Evolutionary conservation across 2,329 filamentous ascomycete genomes (phyloP).

Genomic region (Bipolaris cookei): DNA sequence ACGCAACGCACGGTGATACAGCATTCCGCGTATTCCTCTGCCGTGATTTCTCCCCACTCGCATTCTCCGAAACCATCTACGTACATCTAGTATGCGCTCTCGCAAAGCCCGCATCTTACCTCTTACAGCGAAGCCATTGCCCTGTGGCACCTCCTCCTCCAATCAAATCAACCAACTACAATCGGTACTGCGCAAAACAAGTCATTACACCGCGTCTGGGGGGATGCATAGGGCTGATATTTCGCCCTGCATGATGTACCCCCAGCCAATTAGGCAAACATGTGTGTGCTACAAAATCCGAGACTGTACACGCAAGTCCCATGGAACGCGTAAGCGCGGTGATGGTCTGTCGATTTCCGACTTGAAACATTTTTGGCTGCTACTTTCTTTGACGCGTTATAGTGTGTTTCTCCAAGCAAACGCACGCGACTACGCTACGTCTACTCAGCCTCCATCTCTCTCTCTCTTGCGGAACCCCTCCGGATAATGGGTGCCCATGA

Average conservation of each 20-base stretch:
- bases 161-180: neutral
- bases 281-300: neutral
- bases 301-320: conserved; percentile 10
- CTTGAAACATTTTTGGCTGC: too few species aligned
- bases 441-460: neutral
- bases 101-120: too few species aligned
- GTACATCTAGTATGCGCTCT: neutral
- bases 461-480: conserved; percentile 22
- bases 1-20: conserved; percentile 7
- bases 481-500: conserved; percentile 10
- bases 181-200: neutral
- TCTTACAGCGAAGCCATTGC: too few species aligned
- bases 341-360: too few species aligned
- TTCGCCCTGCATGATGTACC: conserved; percentile 16
- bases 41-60: conserved; percentile 29
- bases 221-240: conserved; percentile 16
- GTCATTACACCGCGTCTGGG: neutral
- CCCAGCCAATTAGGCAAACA: neutral
- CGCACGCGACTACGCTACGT: too few species aligned
- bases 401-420: too few species aligned
- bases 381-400: too few species aligned
- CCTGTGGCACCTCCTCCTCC: neutral
- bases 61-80: conserved; percentile 25
- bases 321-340: conserved; percentile 22
- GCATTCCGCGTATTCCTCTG: conserved; percentile 9